A percentile compares a stretch with the other conserved stretches of the same genome.
Evolutionary conservation across 2,329 filamentous ascomycete species (phyloP).

Genomic region (Epichloe sp.): DNA sequence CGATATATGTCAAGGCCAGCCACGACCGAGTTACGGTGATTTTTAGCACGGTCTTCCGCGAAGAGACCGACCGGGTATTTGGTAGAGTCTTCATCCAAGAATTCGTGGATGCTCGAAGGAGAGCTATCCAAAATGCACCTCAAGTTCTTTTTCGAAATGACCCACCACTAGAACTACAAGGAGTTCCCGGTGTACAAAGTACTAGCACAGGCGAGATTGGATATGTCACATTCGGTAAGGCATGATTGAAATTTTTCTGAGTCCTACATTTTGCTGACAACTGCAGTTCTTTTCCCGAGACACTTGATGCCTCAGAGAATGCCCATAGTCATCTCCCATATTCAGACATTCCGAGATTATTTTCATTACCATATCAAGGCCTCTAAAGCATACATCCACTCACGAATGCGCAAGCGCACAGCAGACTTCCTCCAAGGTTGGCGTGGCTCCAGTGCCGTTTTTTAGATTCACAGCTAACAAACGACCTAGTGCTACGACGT

Average conservation of each 20-base stretch:
- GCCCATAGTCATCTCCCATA: slow-evolving; percentile 93
- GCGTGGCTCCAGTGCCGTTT: slow-evolving; percentile 10
- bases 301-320: slow-evolving; percentile 85
- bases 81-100: slow-evolving; percentile 98
- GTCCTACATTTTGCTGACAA: slow-evolving; percentile 10
- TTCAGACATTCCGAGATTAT: slow-evolving; percentile 99
- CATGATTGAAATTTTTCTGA: background rate
- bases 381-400: slow-evolving; percentile 98
- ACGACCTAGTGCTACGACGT: slow-evolving; percentile 67
- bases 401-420: slow-evolving; percentile 91
- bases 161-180: slow-evolving; percentile 80
- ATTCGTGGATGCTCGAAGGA: slow-evolving; percentile 88
- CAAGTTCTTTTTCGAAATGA: slow-evolving; percentile 96
- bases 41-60: slow-evolving; percentile 94
- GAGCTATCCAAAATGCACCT: slow-evolving; percentile 94
- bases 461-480: slow-evolving; percentile 14
- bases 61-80: slow-evolving; percentile 95
- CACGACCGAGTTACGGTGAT: slow-evolving; percentile 97
- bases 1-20: slow-evolving; percentile 96
- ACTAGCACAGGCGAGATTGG: slow-evolving; percentile 75
- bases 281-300: slow-evolving; percentile 78
- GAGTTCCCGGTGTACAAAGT: slow-evolving; percentile 67
- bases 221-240: slow-evolving; percentile 91
- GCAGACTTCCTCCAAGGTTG: slow-evolving; percentile 95
- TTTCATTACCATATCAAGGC: slow-evolving; percentile 99